phyloP scores from a whole-genome alignment of 176 grass and related monocot species.

The Tillandsia fasciculata region DNA sequence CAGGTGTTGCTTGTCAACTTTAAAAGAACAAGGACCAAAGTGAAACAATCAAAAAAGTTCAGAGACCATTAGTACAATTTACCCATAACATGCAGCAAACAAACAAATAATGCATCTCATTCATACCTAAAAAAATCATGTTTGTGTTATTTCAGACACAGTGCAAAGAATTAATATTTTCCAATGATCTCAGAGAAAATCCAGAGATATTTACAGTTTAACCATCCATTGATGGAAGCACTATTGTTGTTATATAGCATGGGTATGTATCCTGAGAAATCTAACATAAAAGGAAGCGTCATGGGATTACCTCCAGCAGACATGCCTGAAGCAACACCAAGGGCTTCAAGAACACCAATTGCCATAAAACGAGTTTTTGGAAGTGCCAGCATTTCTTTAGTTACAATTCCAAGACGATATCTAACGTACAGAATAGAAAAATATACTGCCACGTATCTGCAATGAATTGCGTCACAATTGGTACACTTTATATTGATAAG shows the following conservation, averaged over 20 bases:
- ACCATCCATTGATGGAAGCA: background rate
- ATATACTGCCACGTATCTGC: conserved; percentile 72
- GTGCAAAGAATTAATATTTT: background rate
- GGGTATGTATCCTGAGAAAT: background rate
- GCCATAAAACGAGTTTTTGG: conserved; percentile 64
- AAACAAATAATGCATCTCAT: too few species aligned
- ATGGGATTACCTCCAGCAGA: conserved; percentile 58
- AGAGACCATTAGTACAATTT: too few species aligned
- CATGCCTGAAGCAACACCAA: conserved; percentile 88
- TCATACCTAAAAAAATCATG: too few species aligned
- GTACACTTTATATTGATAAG: background rate
- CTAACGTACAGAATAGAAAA: conserved; percentile 62
- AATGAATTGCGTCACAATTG: conserved; percentile 2
- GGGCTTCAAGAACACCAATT: conserved; percentile 65
- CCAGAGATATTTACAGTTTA: background rate
- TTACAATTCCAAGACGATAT: conserved; percentile 54
- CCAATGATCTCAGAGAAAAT: background rate
- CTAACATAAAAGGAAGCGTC: background rate
- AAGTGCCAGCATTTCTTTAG: conserved; percentile 70
- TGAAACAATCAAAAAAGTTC: too few species aligned
- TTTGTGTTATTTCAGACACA: background rate
- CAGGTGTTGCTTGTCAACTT: too few species aligned
- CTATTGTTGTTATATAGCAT: background rate
- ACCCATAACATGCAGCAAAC: too few species aligned
- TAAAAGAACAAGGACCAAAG: too few species aligned